These are phyloP conservation scores for Boletus austroedulis DNA, from an alignment of 1,284 basidiomycete species.

Conservation along the genomic window DNA sequence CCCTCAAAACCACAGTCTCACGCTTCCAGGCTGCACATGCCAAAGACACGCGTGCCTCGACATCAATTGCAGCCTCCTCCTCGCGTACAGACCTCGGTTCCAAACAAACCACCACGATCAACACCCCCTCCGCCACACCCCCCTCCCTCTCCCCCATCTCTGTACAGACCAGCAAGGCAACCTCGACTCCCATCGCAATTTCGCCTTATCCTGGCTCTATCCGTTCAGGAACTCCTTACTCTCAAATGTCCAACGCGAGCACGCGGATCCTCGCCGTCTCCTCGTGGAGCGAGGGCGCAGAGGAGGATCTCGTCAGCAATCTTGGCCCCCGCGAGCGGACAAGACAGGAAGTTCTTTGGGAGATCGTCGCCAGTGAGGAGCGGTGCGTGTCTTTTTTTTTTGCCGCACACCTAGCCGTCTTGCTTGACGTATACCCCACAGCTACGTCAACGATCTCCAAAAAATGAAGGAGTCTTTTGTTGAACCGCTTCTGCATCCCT, in stretches of 20 bases:
- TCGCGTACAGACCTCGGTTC: conserved; percentile 50
- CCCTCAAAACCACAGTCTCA: conserved; percentile 62
- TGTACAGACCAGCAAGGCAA: conserved; percentile 40
- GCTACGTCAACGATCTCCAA: conserved; percentile 87
- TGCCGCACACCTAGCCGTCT: conserved; percentile 15
- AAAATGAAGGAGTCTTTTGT: conserved; percentile 94
- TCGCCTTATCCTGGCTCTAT: conserved; percentile 68
- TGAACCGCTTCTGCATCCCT: conserved; percentile 84
- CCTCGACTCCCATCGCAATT: conserved; percentile 55
- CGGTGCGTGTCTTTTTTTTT: conserved; percentile 52
- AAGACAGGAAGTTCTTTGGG: conserved; percentile 95
- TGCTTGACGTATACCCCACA: conserved; percentile 35
- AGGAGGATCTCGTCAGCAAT: conserved; percentile 92
- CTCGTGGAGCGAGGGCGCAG: conserved; percentile 95
- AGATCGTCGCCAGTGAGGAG: conserved; percentile 97
- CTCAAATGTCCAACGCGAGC: conserved; percentile 64
- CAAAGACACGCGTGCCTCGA: conserved; percentile 64
- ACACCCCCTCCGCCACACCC: conserved; percentile 43
- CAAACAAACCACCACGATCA: conserved; percentile 36
- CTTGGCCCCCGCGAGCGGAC: conserved; percentile 91
- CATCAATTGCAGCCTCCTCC: conserved; percentile 57
- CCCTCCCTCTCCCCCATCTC: conserved; percentile 43
- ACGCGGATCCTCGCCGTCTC: conserved; percentile 75
- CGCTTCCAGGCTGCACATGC: conserved; percentile 70
- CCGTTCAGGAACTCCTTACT: conserved; percentile 76